These are phyloP conservation scores for Cladophialophora psammophila DNA, from an alignment of 2,329 filamentous ascomycete species.

Conservation along the genomic window DNA sequence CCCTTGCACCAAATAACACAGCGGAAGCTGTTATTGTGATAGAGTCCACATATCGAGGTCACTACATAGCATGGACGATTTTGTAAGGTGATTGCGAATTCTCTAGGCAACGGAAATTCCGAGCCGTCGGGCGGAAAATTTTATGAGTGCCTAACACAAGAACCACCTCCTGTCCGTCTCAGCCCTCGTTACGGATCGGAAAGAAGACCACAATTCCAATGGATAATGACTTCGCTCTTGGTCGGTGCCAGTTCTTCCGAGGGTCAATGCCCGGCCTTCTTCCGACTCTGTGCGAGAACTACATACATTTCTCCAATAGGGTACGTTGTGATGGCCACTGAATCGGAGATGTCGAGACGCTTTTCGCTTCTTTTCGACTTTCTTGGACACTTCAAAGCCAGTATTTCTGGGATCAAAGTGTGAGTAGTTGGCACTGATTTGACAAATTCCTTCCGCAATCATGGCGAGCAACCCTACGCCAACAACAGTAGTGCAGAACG, in stretches of 20 bases:
- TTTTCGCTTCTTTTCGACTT: neutral
- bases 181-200: neutral
- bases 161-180: neutral
- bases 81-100: too few species aligned
- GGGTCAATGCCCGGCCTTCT: neutral
- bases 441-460: neutral
- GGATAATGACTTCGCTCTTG: neutral
- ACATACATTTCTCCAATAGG: slow-evolving; percentile 13
- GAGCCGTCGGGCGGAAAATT: neutral
- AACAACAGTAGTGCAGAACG: neutral
- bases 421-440: neutral
- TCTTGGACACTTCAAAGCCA: neutral
- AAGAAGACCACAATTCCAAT: neutral
- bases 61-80: too few species aligned
- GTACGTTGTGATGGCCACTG: slow-evolving; percentile 13
- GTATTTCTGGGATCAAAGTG: neutral
- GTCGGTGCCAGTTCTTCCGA: neutral
- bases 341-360: neutral
- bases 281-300: slow-evolving; percentile 1
- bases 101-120: neutral
- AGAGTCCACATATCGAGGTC: too few species aligned
- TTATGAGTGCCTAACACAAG: neutral
- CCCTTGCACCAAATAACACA: too few species aligned
- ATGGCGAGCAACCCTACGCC: slow-evolving; percentile 19
- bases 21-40: too few species aligned